Percentiles rank a stretch among this genome's conserved stretches.
Evolutionary conservation across 2,329 filamentous ascomycete genomes (phyloP).

Genomic region (Chrysoporthe austroafricana): DNA sequence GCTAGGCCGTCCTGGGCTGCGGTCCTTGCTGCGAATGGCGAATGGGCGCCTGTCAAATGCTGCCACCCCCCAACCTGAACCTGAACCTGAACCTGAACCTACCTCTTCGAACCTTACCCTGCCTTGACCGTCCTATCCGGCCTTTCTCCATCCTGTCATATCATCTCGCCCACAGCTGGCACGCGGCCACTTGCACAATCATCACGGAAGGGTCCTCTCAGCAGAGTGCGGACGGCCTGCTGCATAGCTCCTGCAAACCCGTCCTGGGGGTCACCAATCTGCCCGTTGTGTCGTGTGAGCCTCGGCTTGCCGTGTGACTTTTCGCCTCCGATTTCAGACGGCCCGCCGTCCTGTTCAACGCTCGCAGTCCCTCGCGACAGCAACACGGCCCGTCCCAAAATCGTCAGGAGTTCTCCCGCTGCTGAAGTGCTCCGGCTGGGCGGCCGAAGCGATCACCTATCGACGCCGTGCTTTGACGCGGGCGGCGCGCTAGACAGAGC

Average conservation of each 20-base stretch:
- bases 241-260: not conserved
- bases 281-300: not conserved
- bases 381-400: not conserved
- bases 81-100: not conserved
- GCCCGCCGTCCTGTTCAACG: not conserved
- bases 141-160: not conserved
- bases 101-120: conserved; percentile 3
- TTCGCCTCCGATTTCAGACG: not conserved
- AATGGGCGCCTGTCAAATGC: conserved; percentile 29
- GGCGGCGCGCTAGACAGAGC: not conserved
- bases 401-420: not conserved
- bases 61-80: conserved; percentile 10
- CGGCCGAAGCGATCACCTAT: not conserved
- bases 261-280: not conserved
- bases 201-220: not conserved
- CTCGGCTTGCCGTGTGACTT: not conserved
- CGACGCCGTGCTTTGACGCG: not conserved
- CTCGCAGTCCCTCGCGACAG: not conserved
- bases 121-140: conserved; percentile 1
- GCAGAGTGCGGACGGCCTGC: not conserved
- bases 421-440: not conserved
- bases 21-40: conserved; percentile 3
- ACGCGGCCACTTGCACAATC: not conserved
- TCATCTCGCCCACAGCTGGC: not conserved
- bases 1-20: conserved; percentile 4